These are phyloP conservation scores for Dittrichia graveolens DNA, from an alignment of 129 eudicot species.

Conservation along the genomic window DNA sequence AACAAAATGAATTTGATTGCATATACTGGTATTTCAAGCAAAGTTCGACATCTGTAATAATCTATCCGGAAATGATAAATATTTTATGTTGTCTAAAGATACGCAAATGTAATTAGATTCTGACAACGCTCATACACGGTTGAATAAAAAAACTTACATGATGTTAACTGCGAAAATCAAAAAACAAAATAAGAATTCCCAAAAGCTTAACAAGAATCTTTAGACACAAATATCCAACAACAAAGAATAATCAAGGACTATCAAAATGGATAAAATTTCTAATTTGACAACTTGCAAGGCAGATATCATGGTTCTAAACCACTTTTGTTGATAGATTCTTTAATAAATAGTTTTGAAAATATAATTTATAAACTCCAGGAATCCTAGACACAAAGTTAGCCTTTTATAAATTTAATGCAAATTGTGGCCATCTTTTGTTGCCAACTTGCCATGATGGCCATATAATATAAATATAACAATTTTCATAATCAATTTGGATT, in stretches of 20 bases:
- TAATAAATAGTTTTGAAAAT: background rate
- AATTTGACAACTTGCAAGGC: conserved; percentile 13
- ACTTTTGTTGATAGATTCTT: conserved; percentile 7
- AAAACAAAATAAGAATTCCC: too few relatives aligned
- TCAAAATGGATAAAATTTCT: background rate
- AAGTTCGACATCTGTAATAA: too few relatives aligned
- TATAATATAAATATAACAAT: conserved; percentile 15
- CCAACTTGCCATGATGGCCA: conserved; percentile 16
- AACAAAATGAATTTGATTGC: too few relatives aligned
- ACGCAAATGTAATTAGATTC: too few relatives aligned
- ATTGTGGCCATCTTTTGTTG: background rate
- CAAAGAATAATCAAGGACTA: conserved; percentile 6
- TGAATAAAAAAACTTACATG: too few relatives aligned
- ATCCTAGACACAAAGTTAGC: conserved; percentile 15
- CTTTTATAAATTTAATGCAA: background rate
- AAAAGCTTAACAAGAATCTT: conserved; percentile 17
- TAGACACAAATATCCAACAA: conserved; percentile 7
- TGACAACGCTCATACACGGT: too few relatives aligned
- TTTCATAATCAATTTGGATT: conserved; percentile 2
- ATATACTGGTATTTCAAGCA: too few relatives aligned
- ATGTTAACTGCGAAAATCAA: too few relatives aligned
- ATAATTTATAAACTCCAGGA: background rate
- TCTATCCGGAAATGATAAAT: too few relatives aligned
- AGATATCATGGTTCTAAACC: conserved; percentile 5
- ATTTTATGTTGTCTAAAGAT: too few relatives aligned